These are phyloP conservation scores for Cyclanthera cordifolia DNA, from an alignment of 306 rosid genomes.

Conservation along the genomic window DNA sequence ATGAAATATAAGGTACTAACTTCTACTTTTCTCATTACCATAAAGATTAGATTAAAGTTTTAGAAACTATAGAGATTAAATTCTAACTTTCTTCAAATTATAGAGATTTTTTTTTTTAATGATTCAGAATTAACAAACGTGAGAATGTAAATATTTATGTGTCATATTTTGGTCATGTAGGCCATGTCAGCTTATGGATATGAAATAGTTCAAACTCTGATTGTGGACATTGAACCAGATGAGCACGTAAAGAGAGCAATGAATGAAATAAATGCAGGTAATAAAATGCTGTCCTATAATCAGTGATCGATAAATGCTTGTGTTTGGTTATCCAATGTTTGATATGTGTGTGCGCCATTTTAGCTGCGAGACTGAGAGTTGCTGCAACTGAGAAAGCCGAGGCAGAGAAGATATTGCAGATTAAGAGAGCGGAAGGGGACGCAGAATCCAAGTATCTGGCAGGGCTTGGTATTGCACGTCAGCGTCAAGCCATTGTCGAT, in stretches of 20 bases:
- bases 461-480: slow-evolving; percentile 45
- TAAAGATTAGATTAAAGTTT: too few species aligned
- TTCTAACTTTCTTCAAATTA: too few species aligned
- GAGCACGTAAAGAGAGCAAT: slow-evolving; percentile 44
- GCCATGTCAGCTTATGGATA: slow-evolving; percentile 47
- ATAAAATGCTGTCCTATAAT: background rate
- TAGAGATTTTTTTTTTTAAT: too few species aligned
- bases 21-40: too few species aligned
- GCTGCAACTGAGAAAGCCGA: slow-evolving; percentile 44
- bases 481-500: slow-evolving; percentile 49
- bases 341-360: background rate
- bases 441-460: slow-evolving; percentile 44
- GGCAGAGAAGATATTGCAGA: slow-evolving; percentile 44
- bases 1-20: too few species aligned
- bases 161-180: slow-evolving; percentile 16
- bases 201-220: slow-evolving; percentile 44
- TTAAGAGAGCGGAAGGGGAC: slow-evolving; percentile 46
- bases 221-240: slow-evolving; percentile 44
- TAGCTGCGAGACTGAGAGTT: slow-evolving; percentile 43
- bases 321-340: background rate
- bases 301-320: slow-evolving; percentile 4
- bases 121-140: background rate
- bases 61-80: too few species aligned
- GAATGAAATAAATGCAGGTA: slow-evolving; percentile 51
- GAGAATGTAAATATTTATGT: background rate